Conservation (phyloP, 2,329 filamentous ascomycete species). For the Curvularia eragrostidis region DNA sequence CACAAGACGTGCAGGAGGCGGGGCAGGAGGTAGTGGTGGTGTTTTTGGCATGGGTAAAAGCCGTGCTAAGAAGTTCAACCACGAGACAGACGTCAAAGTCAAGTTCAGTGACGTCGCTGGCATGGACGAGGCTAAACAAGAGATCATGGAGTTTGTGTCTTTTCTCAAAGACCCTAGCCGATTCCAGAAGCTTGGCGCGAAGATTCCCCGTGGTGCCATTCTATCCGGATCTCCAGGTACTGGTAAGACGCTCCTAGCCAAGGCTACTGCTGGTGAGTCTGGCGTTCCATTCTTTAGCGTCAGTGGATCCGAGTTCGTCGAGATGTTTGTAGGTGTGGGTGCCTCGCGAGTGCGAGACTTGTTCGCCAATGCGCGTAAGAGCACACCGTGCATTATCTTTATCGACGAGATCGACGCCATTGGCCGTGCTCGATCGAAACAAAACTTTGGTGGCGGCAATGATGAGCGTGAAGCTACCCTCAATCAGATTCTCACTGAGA, state of each 20-base stretch:
- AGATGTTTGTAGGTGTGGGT: slow-evolving; percentile 99
- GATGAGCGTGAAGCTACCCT: slow-evolving; percentile 96
- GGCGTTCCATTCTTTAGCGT: slow-evolving; percentile 98
- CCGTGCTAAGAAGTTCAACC: slow-evolving; percentile 95
- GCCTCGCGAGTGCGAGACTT: slow-evolving; percentile 93
- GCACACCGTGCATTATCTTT: slow-evolving; percentile 97
- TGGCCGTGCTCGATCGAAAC: slow-evolving; percentile 84
- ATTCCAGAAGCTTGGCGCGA: slow-evolving; percentile 93
- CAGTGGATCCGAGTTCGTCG: slow-evolving; percentile 97
- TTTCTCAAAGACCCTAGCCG: slow-evolving; percentile 93
- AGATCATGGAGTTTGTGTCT: slow-evolving; percentile 99
- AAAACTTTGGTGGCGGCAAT: slow-evolving; percentile 86
- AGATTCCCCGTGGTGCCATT: slow-evolving; percentile 96
- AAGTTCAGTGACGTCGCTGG: slow-evolving; percentile 97
- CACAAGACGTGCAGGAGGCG: slow-evolving; percentile 74
- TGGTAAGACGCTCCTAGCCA: slow-evolving; percentile 95
- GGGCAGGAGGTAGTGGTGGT: slow-evolving; percentile 64
- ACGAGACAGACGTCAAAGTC: slow-evolving; percentile 94
- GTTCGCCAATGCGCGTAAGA: slow-evolving; percentile 93
- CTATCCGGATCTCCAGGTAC: slow-evolving; percentile 97
- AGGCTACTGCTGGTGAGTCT: slow-evolving; percentile 96
- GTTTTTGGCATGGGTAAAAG: slow-evolving; percentile 97
- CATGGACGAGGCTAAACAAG: slow-evolving; percentile 96
- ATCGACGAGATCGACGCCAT: slow-evolving; percentile 99
- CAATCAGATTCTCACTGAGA: slow-evolving; percentile 98